Percentiles rank a stretch among this genome's conserved stretches.
These are phyloP conservation scores for Linum lewisii DNA, from an alignment of 345 rosid genomes.

Conservation along the genomic window DNA sequence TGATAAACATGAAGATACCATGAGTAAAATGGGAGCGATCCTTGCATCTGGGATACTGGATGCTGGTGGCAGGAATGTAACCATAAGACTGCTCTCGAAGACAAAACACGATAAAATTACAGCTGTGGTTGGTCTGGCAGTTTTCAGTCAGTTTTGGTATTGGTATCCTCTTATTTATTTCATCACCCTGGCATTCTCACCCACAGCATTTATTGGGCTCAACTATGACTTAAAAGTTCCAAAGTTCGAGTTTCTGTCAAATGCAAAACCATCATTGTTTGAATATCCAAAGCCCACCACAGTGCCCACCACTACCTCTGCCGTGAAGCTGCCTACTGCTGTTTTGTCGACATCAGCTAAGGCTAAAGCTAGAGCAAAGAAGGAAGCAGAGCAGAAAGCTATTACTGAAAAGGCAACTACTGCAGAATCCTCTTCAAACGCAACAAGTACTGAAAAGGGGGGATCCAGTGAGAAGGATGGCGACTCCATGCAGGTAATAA, in stretches of 20 bases:
- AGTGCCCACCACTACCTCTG: slow-evolving; percentile 65
- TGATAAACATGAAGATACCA: slow-evolving; percentile 96
- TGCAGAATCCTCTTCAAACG: slow-evolving; percentile 35
- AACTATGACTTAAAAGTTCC: slow-evolving; percentile 94
- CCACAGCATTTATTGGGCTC: slow-evolving; percentile 90
- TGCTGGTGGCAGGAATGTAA: slow-evolving; percentile 99
- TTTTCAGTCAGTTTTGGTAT: slow-evolving; percentile 98
- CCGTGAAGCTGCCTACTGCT: slow-evolving; percentile 92
- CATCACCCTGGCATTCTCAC: slow-evolving; percentile 85
- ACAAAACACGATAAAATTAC: slow-evolving; percentile 92
- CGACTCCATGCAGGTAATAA: slow-evolving; percentile 96
- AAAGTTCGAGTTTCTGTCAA: slow-evolving; percentile 82
- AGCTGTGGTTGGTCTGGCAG: slow-evolving; percentile 95
- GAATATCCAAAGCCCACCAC: slow-evolving; percentile 95
- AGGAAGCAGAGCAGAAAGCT: slow-evolving; percentile 92
- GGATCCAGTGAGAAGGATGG: slow-evolving; percentile 73
- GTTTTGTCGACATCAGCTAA: slow-evolving; percentile 93
- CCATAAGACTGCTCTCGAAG: slow-evolving; percentile 86
- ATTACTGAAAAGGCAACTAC: slow-evolving; percentile 55
- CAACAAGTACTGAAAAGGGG: slow-evolving; percentile 47
- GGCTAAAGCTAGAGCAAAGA: slow-evolving; percentile 97
- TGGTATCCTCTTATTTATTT: slow-evolving; percentile 98
- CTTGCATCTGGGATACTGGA: slow-evolving; percentile 95
- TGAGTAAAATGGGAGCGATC: slow-evolving; percentile 99
- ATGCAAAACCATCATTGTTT: slow-evolving; percentile 86